Base-by-base conservation (phyloP, 2,329 filamentous ascomycete species). In the Sclerotinia borealis region DNA sequence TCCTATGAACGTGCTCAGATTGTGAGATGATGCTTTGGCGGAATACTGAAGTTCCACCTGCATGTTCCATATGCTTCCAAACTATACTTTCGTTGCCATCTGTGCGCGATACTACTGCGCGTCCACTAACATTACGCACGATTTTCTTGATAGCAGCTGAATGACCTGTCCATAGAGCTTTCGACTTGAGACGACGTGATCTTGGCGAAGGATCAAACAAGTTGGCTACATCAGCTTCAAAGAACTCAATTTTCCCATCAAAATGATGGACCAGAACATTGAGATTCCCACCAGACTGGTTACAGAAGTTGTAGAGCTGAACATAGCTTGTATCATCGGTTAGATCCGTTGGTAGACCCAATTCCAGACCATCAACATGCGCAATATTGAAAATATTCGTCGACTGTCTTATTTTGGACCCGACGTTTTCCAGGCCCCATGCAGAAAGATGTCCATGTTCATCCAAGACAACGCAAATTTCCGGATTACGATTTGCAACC, bases 351-450 rank as follows among this genome's bases (percentile, higher is more conserved):
- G 71, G 70, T 17, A 74, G 58, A 43, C 80, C 78, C 43, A 87
- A 78, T 61, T 82, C 77, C 22, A 77, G 72, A 1, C 82, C 82
- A 71, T 90, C 85, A 31, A 93, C 84, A 71, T 96, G 90, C 1
- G 91, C 86, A 69, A 97, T 87, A 72, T 92, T 95, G 78, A 95
- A 96, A n/a, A 93, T 84, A 66, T 87, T 86, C 34, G 85, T 81
- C 4, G 83, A 80, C 64, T 84, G 85, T 68, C 84, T 85, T 37
- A 81, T 79, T 72, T 88, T 91, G 70, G 85, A 87, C 41, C 89
- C 88, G 25, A 96, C 84, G 72, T 93, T 93, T 74, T 98, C 93
- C 63, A 99, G 78, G 0, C 92, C 93, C 91, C 93, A 97, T 0
- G 91, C 92, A 47, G 91, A 92, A 89, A 98, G 91, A 68, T 88